A percentile compares a stretch with the other conserved stretches of the same genome.
phyloP scores from a whole-genome alignment of 2,329 filamentous ascomycete genomes.

The Penicillium sp. region DNA sequence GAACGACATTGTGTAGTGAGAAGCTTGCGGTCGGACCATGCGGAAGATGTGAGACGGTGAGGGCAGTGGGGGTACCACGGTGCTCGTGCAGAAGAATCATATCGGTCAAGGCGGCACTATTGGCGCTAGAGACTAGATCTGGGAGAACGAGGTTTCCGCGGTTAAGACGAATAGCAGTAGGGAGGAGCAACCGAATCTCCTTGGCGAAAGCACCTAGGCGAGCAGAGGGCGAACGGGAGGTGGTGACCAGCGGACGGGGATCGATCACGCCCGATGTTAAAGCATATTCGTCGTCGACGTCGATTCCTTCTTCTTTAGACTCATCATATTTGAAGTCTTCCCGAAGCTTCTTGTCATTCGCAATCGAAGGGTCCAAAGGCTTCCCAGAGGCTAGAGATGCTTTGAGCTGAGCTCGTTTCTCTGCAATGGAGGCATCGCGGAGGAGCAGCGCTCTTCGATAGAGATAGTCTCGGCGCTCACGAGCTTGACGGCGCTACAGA shows the following conservation, averaged over 20 bases:
- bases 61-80: constrained; percentile 82
- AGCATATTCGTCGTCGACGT: constrained; percentile 88
- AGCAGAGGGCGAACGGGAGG: constrained; percentile 80
- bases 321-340: constrained; percentile 95
- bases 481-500: constrained; percentile 65
- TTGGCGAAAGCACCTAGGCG: constrained; percentile 88
- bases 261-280: constrained; percentile 89
- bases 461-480: constrained; percentile 81
- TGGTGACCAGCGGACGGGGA: constrained; percentile 84
- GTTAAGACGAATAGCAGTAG: constrained; percentile 83
- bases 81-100: constrained; percentile 88
- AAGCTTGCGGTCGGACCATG: constrained; percentile 87
- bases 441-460: constrained; percentile 85
- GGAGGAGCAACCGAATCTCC: constrained; percentile 78
- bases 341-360: constrained; percentile 78
- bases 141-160: constrained; percentile 85
- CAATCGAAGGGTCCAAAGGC: constrained; percentile 74
- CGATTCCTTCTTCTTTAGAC: constrained; percentile 73
- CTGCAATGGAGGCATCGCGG: constrained; percentile 85
- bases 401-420: constrained; percentile 84
- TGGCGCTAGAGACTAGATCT: constrained; percentile 78
- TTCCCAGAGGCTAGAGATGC: constrained; percentile 85
- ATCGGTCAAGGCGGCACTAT: constrained; percentile 76
- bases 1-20: constrained; percentile 85
- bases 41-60: constrained; percentile 83